phyloP scores from a whole-genome alignment of 371 early-diverging fungal genomes.

The Nematocida ironsii region DNA sequence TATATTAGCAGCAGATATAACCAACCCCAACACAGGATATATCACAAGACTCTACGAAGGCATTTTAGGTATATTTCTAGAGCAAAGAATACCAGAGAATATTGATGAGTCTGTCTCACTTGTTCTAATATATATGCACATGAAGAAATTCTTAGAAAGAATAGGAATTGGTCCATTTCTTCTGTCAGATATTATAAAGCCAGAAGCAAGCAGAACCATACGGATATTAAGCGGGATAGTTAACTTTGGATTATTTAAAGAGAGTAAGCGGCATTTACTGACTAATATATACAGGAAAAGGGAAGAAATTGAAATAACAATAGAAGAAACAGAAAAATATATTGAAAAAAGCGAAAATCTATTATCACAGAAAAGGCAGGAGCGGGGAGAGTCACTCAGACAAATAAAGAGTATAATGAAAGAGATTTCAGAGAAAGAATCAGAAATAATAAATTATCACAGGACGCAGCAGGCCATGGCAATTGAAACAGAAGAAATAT shows the following conservation, averaged over 20 bases:
- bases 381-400: neutral
- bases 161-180: conserved; percentile 39
- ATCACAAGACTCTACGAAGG: conserved; percentile 54
- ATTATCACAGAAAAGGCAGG: conserved; percentile 24
- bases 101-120: conserved; percentile 29
- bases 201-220: conserved; percentile 29
- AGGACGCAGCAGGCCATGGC: conserved; percentile 21
- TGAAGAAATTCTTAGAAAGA: conserved; percentile 45
- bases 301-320: conserved; percentile 46
- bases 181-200: conserved; percentile 21
- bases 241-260: conserved; percentile 50
- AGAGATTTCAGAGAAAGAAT: conserved; percentile 27
- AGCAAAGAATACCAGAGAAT: conserved; percentile 42
- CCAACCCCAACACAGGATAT: conserved; percentile 38
- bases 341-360: neutral
- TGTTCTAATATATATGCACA: conserved; percentile 14
- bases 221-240: conserved; percentile 49
- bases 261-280: conserved; percentile 48
- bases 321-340: conserved; percentile 32
- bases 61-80: conserved; percentile 46
- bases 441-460: conserved; percentile 53
- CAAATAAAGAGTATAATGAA: neutral
- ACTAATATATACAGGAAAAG: conserved; percentile 33
- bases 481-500: conserved; percentile 39
- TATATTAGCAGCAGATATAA: conserved; percentile 33